phyloP scores from a whole-genome alignment of 306 rosid genomes.

The Prunus mongolica region DNA sequence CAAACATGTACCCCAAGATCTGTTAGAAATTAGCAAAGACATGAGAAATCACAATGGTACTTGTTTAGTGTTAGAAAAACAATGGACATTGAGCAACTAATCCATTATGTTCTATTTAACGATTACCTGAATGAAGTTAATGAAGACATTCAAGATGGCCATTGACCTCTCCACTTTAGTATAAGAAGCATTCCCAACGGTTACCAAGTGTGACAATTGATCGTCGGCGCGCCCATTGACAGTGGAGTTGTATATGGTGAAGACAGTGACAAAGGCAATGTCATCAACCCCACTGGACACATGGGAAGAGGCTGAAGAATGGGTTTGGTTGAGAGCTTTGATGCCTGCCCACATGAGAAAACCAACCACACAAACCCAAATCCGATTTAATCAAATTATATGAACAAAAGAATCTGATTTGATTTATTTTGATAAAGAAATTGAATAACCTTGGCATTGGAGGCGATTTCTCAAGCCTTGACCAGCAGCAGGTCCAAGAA shows the following conservation, averaged over 20 bases:
- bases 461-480: constrained; percentile 80
- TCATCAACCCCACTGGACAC: constrained; percentile 23
- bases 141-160: constrained; percentile 68
- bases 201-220: constrained; percentile 40
- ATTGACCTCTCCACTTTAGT: constrained; percentile 69
- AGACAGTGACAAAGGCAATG: constrained; percentile 69
- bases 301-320: constrained; percentile 24
- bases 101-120: not conserved
- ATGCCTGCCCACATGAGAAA: constrained; percentile 47
- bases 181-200: constrained; percentile 60
- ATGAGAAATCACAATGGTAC: not conserved
- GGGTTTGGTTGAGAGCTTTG: constrained; percentile 69
- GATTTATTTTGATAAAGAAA: not conserved
- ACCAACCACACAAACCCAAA: not conserved
- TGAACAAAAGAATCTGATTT: not conserved
- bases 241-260: constrained; percentile 65
- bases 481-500: constrained; percentile 92
- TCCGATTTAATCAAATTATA: not conserved
- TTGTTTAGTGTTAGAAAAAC: not conserved
- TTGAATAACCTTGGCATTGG: constrained; percentile 68
- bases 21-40: not conserved
- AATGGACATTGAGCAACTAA: not conserved
- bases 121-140: constrained; percentile 76
- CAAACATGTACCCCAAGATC: constrained; percentile 4
- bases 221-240: constrained; percentile 26